Base-by-base conservation (phyloP, 2,329 filamentous ascomycete genomes). In the Paracorniculantispora psalliotae region DNA sequence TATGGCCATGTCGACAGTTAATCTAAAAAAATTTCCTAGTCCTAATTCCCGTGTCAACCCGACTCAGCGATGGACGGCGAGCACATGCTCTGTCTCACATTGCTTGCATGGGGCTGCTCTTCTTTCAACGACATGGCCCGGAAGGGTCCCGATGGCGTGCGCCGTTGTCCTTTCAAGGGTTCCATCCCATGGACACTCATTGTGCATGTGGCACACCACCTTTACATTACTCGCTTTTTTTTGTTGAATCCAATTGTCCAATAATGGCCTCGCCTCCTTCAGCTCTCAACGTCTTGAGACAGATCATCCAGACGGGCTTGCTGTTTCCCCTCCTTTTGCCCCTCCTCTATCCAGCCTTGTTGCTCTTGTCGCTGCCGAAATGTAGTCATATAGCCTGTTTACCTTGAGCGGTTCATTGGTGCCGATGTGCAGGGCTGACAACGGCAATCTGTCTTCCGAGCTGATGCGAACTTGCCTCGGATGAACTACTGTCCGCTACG, bases 321-420 rank as follows among this genome's bases (percentile, higher is more conserved):
- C 9, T n/a, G 15, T 13, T 46, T 10, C 52, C 51, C 19, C 49
- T 19, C 41, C 52, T 55, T 44, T 23, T 23, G 10, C 33, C 26
- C 37, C 44, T 21, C 43, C 30, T 4, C 21, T n/a, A 4, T 9
- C 54, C 12, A 21, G 21, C 53, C 33, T 21, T 15, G 5, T 50
- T n/a, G n/a, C n/a, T n/a, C n/a, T n/a, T 49, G 46, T 50, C n/a
- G 35, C 33, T 48, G 54, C 54, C 35, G 44, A 50, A 43, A 15
- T n/a, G n/a, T 21, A 8, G 9, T 28, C 54, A 50, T 49, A 43
- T 57, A 57, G 54, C 46, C 54, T 35, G 21, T 25, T 41, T 57
- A 17, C 7, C 13, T 57, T 17, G 25, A 7, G 25, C 25, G 23
- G 43, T 43, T 17, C 35, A 28, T 57, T 23, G 53, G 44, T 23